Base-by-base conservation (phyloP, 768 basidiomycete species). In the Leccinum sublutescens region DNA sequence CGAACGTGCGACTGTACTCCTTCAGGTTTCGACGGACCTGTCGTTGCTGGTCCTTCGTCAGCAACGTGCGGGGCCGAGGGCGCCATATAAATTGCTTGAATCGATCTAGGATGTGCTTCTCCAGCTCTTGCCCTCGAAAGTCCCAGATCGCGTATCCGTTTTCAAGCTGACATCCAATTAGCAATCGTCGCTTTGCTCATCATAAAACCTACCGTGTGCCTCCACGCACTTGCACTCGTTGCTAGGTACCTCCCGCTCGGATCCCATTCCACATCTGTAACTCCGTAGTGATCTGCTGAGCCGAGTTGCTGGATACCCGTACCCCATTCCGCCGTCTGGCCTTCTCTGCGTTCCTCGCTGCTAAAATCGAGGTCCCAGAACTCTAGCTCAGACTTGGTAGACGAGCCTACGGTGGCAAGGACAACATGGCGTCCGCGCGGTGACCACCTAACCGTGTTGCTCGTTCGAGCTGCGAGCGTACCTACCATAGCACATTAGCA, bases 61-160 rank as follows among this genome's bases (percentile, higher is more conserved):
- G 80, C 53, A 98, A 77, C 3, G 92, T 89, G 11, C 86, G 84
- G 4, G 97, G 93, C n/a, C 97, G 88, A 25, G 96, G 95, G 36
- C 97, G 88, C 96, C 96, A 99, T 62, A 98, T 84, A 76, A 98
- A 94, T 74, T 99, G 97, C 79, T 99, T 99, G 85, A 99, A 98
- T 57, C 89, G 86, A 71, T 98, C 97, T 62, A 90, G 79, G 58
- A 94, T 85, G 53, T 88, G 87, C 71, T 92, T 91, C 71, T 89
- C 83, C n/a, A 95, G 80, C 72, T 96, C 93, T 73, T 93, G 89
- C n/a, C 96, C 97, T 55, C 90, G 89, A 84, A 97, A 98, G 76
- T 98, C 95, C 94, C 95, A 98, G 64, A 99, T 86, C 10, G 89
- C 89, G 71, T 87, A 99, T 36, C 97, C 97, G 60, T 98, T 93